phyloP scores from a whole-genome alignment of 116 monocot species.

The Iris pallida region DNA sequence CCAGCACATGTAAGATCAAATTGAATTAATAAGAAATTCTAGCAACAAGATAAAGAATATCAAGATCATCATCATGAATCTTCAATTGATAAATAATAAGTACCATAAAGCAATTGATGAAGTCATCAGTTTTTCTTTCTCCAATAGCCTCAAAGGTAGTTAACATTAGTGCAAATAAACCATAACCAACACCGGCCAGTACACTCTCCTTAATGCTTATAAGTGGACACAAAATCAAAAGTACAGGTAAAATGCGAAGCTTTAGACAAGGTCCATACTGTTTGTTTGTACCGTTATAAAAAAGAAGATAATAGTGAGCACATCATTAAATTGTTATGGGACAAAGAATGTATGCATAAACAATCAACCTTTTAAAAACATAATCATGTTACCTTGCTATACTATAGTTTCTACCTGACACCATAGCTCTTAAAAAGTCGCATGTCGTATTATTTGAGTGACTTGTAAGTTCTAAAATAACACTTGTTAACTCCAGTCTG shows the following conservation, averaged over 20 bases:
- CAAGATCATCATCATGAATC: background rate
- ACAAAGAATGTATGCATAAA: background rate
- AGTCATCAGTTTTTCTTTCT: constrained; percentile 59
- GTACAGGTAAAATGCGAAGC: constrained; percentile 32
- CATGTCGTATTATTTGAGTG: too few relatives aligned
- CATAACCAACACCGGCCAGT: constrained; percentile 59
- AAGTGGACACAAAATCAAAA: constrained; percentile 37
- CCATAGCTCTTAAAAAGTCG: too few relatives aligned
- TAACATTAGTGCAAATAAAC: constrained; percentile 73
- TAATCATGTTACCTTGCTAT: constrained; percentile 50
- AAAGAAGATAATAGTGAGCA: constrained; percentile 15
- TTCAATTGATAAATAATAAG: background rate
- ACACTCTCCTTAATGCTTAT: constrained; percentile 61
- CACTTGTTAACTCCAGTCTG: too few relatives aligned
- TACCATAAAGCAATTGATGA: constrained; percentile 75
- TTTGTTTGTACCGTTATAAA: constrained; percentile 56
- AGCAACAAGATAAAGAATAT: background rate
- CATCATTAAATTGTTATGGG: background rate
- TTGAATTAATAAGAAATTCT: constrained; percentile 3
- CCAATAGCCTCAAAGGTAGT: constrained; percentile 93
- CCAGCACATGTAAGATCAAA: constrained; percentile 32
- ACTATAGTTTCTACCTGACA: too few relatives aligned
- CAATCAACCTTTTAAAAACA: too few relatives aligned
- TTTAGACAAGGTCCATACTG: constrained; percentile 78
- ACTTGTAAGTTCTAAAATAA: too few relatives aligned